Conservation (phyloP, 2,329 filamentous ascomycete genomes). For the Colletotrichum spinosum region DNA sequence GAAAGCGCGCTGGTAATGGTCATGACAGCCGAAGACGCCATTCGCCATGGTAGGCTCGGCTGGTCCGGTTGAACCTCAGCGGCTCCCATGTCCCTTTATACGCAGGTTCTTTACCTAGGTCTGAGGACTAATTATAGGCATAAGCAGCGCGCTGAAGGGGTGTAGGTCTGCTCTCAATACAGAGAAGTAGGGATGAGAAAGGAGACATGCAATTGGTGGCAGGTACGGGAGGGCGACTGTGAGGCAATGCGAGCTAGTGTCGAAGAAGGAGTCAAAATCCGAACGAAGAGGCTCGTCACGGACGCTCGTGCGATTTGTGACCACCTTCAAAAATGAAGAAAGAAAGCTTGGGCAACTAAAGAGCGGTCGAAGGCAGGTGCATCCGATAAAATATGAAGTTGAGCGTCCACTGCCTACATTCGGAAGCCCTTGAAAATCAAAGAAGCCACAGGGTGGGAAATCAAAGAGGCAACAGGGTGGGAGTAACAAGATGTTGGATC, state of each 20-base stretch:
- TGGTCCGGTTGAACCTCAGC: conserved; percentile 45
- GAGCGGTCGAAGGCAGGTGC: too few species aligned
- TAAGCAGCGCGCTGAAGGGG: too few species aligned
- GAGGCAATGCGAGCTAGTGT: too few species aligned
- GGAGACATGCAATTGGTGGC: too few species aligned
- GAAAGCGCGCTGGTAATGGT: conserved; percentile 77
- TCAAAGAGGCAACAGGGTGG: not conserved
- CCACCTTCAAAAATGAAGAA: too few species aligned
- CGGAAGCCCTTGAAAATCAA: conserved; percentile 4
- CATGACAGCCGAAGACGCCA: conserved; percentile 80
- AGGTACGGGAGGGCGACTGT: too few species aligned
- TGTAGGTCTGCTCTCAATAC: too few species aligned
- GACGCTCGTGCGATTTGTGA: not conserved
- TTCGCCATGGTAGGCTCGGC: conserved; percentile 76
- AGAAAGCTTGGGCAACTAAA: too few species aligned
- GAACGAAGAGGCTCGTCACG: not conserved
- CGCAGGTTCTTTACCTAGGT: not conserved
- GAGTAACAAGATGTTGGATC: not conserved
- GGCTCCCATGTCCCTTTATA: conserved; percentile 12
- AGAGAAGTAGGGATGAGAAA: too few species aligned
- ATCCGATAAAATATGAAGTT: too few species aligned
- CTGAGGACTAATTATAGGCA: not conserved
- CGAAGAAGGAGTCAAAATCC: too few species aligned
- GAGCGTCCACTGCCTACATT: too few species aligned
- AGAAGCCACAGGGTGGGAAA: conserved; percentile 9